phyloP scores from a whole-genome alignment of 176 grass and related monocot species.

The Ampelocalamus luodianensis region DNA sequence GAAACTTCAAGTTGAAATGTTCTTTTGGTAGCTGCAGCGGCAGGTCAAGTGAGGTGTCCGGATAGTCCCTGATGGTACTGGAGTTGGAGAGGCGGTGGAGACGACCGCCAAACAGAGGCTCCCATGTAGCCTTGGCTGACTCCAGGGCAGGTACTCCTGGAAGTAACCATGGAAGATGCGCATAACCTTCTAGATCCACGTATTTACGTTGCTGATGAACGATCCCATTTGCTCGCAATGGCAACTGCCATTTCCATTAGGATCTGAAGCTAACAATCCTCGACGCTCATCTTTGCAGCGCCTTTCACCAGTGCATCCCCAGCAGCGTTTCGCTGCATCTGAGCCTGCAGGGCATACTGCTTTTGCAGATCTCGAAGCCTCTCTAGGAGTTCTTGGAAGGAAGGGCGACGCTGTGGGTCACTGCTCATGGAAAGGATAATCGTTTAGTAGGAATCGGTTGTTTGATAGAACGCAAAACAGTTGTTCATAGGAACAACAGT shows the following conservation, averaged over 20 bases:
- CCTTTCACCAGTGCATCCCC: constrained; percentile 37
- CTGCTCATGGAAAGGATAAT: constrained; percentile 44
- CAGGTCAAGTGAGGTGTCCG: background rate
- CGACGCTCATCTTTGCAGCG: constrained; percentile 36
- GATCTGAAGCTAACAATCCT: constrained; percentile 45
- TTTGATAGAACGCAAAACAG: background rate
- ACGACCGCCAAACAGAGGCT: too few species aligned
- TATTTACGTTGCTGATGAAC: background rate
- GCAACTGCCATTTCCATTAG: background rate
- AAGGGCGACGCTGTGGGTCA: constrained; percentile 67
- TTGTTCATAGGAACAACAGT: background rate
- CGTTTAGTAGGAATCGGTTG: background rate
- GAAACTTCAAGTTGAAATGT: background rate
- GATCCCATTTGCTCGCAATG: background rate
- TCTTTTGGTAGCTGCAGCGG: background rate
- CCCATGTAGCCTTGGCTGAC: background rate
- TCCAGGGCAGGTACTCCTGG: background rate
- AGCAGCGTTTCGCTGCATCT: constrained; percentile 47
- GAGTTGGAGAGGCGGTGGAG: too few species aligned
- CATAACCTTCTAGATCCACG: background rate
- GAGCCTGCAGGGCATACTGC: constrained; percentile 54
- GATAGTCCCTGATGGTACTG: background rate
- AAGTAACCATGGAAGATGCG: background rate
- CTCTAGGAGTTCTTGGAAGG: constrained; percentile 74
- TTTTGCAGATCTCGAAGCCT: constrained; percentile 63